Evolutionary conservation across 768 basidiomycete genomes (phyloP), one percentile per base, ranked within the genome.

Genomic region (Pulveroboletus sp.): DNA sequence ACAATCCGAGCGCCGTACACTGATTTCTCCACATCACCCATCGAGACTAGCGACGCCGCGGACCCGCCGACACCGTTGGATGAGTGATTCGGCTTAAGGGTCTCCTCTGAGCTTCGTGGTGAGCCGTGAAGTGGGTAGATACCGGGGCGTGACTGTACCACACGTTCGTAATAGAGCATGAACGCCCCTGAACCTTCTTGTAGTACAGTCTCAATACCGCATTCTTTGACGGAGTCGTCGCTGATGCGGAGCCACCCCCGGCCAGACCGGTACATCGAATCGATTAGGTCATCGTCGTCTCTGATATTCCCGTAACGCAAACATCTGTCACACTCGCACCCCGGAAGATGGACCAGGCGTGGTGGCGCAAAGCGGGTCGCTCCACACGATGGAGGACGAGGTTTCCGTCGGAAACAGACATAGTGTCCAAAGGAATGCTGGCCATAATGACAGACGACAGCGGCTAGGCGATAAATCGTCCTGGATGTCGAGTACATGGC

Each of bases 361-460:
- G 74, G 71, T 30, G 73, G 68, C 24, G 61, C 60, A 57, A 69
- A 69, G 51, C 75, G 78, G 51, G 68, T 70, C 11, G 65, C 47
- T 2, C 71, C 71, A 21, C 69, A 57, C 4, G 69, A 59, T 14
- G 69, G 62, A 36, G 74, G 75, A 33, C 77, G 76, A 1, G 93
- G 93, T 68, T 86, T 89, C 41, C 94, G 77, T 14, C 96, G 79
- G 64, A 84, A 95, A 57, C 89, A 92, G 56, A 98, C 81, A 64
- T 95, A 99, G 64, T 99, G 95, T 6, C 95, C 95, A 63, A 89
- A 94, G 5, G 86, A 86, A 62, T 96, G 93, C 47, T 84, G 82
- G 13, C 95, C 95, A 63, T 84, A 95, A 68, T 98, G 95, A 58
- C 92, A 92, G 14, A 98, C 93, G 28, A 89, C 83, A 9, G 90